phyloP scores from a whole-genome alignment of 2,329 filamentous ascomycete species.

The Neopestalotiopsis sp. region DNA sequence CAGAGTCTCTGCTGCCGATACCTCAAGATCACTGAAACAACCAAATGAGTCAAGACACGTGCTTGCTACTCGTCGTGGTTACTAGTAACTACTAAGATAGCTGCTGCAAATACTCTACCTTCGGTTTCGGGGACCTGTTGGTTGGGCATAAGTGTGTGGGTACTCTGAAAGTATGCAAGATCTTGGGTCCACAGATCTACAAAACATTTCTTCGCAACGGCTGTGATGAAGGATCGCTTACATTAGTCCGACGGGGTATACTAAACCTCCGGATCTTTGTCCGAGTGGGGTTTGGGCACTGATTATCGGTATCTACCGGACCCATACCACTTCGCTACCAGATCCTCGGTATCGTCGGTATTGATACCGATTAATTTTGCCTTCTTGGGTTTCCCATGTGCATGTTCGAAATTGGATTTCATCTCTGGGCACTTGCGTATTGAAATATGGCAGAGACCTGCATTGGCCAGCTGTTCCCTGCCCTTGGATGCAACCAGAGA shows the following conservation, averaged over 20 bases:
- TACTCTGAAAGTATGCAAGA: not conserved
- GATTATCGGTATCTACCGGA: not conserved
- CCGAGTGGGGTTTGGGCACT: not conserved
- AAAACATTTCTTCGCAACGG: not conserved
- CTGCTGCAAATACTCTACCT: not conserved
- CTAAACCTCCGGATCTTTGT: not conserved
- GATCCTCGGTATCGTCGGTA: not conserved
- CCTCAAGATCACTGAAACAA: not conserved
- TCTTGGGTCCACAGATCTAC: not conserved
- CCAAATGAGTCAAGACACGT: not conserved
- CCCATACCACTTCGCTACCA: not conserved
- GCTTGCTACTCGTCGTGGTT: not conserved
- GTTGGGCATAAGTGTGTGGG: not conserved
- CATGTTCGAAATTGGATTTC: not conserved
- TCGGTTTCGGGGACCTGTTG: not conserved
- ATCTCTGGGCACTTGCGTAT: not conserved
- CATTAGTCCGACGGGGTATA: not conserved
- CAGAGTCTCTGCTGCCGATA: not conserved
- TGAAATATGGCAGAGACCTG: not conserved
- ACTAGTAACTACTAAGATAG: not conserved
- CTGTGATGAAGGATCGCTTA: not conserved
- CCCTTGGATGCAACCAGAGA: not conserved
- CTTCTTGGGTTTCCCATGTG: not conserved
- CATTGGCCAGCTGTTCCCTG: not conserved
- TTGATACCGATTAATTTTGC: not conserved